Evolutionary conservation across 1,284 basidiomycete genomes (phyloP), one percentile per base, ranked within the genome.

Genomic region (Inonotus hispidus): DNA sequence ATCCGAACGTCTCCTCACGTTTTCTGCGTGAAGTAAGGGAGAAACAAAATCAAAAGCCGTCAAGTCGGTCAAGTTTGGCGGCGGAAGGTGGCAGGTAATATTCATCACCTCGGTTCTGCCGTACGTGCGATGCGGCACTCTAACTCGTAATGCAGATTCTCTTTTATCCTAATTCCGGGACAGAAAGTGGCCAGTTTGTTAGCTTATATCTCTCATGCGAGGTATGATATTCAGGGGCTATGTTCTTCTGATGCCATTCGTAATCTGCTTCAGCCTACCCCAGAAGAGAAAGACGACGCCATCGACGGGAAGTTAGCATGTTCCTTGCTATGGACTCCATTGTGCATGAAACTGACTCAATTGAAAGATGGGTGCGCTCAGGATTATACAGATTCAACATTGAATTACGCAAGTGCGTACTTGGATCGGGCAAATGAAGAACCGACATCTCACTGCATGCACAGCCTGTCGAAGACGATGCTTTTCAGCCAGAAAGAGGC

Each of bases 311-410:
- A 81, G 83, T 82, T 66, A 60, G 80, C 23, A 58, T 35, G 13
- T n/a, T 19, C 16, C 27, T 35, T 47, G 37, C 57, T 16, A 16
- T n/a, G n/a, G 23, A 32, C 27, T 55, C n/a, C 23, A 19, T 59
- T 16, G 2, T 37, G 38, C 41, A 46, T 8, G 23, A 35, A 10
- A 13, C 5, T 14, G n/a, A 35, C 55, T 56, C n/a, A 29, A 16
- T 11, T 29, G 13, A 21, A 23, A 88, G 86, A 73, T 95, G 92
- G 92, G 74, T 82, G 14, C 82, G 92, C n/a, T 87, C 92, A 63
- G 92, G 92, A 1, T 74, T 87, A 21, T 94, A 85, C 75, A 90
- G 87, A 69, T 95, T 95, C 71, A 85, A 82, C 63, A 93, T 95
- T 69, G 92, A 93, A 70, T 77, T 95, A 66, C 83, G 83, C 70